These are phyloP conservation scores for Saccharomyces hybrid DNA, from an alignment of 1,139 yeast genomes.

Conservation along the genomic window DNA sequence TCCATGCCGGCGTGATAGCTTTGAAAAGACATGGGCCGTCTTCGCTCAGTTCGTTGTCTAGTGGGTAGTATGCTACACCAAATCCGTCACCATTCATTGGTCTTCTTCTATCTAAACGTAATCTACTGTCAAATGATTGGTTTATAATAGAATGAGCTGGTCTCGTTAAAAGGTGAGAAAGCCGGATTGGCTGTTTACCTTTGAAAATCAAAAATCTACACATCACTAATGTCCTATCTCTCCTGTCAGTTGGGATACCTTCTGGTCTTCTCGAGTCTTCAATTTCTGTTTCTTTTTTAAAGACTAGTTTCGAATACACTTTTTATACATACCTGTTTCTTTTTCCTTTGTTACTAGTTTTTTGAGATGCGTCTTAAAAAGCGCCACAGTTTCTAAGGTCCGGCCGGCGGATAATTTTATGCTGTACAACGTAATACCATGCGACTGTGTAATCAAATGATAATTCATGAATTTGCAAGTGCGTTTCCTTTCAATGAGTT, in stretches of 20 bases:
- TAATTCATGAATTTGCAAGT: not conserved
- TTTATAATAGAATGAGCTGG: slow-evolving; percentile 97
- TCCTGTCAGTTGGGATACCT: not conserved
- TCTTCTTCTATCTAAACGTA: slow-evolving; percentile 75
- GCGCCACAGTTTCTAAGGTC: slow-evolving; percentile 1
- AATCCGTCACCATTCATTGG: slow-evolving; percentile 98
- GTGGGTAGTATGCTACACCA: slow-evolving; percentile 88
- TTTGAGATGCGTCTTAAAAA: not conserved
- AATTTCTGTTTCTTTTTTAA: not conserved
- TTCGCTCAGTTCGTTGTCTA: slow-evolving; percentile 42
- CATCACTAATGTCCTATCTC: slow-evolving; percentile 15
- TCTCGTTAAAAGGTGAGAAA: slow-evolving; percentile 79
- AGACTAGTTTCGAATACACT: not conserved
- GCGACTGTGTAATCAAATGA: not conserved
- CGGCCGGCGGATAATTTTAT: not conserved
- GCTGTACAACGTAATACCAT: not conserved
- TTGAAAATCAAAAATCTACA: slow-evolving; percentile 33
- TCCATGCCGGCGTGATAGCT: slow-evolving; percentile 98
- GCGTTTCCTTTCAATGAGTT: not conserved
- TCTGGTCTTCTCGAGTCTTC: not conserved
- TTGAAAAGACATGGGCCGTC: slow-evolving; percentile 76
- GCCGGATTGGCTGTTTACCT: slow-evolving; percentile 71
- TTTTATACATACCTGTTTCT: not conserved
- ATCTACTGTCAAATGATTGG: slow-evolving; percentile 85
- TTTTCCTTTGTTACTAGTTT: not conserved